Conservation (phyloP, 192 early-diverging fungal species). For the Umbelopsis isabellina region DNA sequence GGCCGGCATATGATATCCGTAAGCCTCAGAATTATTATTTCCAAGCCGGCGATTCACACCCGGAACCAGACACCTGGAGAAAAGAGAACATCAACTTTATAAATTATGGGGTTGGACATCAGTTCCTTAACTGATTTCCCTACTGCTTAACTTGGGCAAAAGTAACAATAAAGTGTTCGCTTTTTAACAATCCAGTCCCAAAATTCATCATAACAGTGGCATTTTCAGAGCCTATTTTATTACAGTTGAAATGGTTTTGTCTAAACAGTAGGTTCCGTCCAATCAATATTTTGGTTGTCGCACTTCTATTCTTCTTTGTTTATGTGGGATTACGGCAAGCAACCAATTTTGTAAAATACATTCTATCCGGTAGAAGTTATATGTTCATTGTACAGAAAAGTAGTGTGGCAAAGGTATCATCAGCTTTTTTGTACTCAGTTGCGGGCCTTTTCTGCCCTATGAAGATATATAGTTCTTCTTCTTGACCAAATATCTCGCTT, state of each 20-base stretch:
- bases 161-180: too few relatives aligned
- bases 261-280: too few relatives aligned
- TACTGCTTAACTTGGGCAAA: too few relatives aligned
- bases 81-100: constrained; percentile 7
- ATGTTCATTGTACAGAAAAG: constrained; percentile 44
- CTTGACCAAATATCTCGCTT: constrained; percentile 38
- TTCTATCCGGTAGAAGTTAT: constrained; percentile 8
- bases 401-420: constrained; percentile 53
- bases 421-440: constrained; percentile 37
- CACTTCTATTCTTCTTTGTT: not conserved
- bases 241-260: too few relatives aligned
- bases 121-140: not conserved
- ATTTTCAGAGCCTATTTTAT: too few relatives aligned
- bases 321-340: not conserved
- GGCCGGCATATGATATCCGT: constrained; percentile 2
- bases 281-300: too few relatives aligned
- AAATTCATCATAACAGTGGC: too few relatives aligned
- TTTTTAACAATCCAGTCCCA: too few relatives aligned
- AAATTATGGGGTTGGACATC: constrained; percentile 21
- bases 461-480: constrained; percentile 47
- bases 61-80: constrained; percentile 11
- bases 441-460: constrained; percentile 41
- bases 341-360: not conserved
- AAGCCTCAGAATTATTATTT: constrained; percentile 17
- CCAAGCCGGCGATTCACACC: not conserved